Evolutionary conservation across 208 protist species (phyloP).

Genomic region (Porcisia hertigi): DNA sequence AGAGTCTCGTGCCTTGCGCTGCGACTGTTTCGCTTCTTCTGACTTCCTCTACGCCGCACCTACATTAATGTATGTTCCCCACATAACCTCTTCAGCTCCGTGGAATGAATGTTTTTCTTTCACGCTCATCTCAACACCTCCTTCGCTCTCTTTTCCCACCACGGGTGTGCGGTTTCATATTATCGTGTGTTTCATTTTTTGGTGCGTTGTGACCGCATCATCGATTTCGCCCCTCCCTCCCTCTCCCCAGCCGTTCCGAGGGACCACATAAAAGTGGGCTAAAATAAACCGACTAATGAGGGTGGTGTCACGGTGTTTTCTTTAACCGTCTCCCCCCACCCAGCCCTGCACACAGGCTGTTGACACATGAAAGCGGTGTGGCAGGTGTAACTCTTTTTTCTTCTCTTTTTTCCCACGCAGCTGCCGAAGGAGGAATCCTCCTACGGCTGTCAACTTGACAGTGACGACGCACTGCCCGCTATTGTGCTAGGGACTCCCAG

Average conservation of each 20-base stretch:
- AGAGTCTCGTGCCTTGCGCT: background rate
- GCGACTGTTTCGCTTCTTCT: background rate
- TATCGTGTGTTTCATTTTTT: background rate
- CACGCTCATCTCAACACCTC: background rate
- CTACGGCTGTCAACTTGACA: background rate
- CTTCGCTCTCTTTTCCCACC: background rate
- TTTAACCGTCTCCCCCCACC: background rate
- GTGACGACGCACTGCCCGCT: background rate
- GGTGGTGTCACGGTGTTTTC: background rate
- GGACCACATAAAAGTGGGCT: background rate
- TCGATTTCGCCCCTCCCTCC: background rate
- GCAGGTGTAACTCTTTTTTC: background rate
- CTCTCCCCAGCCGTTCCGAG: too few species aligned
- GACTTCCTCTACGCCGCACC: background rate
- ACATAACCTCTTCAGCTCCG: background rate
- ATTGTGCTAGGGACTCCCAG: background rate
- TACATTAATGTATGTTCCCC: background rate
- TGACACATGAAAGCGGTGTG: too few species aligned
- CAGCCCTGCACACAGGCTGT: background rate
- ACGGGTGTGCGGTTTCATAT: background rate
- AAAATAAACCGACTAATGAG: background rate
- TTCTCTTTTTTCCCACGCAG: background rate
- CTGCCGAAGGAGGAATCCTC: background rate
- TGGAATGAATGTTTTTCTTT: background rate
- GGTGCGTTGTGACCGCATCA: background rate